Evolutionary conservation across 495 filamentous ascomycete species (phyloP), one percentile per base, ranked within the genome.

Genomic region (Penicillium parvum): DNA sequence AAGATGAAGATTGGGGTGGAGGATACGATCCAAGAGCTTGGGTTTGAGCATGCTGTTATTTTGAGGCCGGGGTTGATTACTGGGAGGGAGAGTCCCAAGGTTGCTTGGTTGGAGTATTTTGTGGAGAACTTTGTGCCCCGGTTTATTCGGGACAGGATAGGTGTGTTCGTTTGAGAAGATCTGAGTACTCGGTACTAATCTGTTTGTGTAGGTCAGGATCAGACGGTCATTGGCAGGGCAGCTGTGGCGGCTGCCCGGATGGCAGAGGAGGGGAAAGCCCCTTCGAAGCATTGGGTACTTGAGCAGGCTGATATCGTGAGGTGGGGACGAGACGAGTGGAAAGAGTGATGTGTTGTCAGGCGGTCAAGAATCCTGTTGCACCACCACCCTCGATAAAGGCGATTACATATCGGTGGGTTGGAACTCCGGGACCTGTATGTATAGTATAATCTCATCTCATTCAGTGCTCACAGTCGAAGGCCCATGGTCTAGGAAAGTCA

Each of bases 1-100:
- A 64, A 63, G 37, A 69, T 73, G 54, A 71, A 68, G 47, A 45
- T 64, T 14, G 58, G 57, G 3, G 60, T 72, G 14, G 63, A 69
- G 37, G 64, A 72, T 41, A 51, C 68, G 3, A 63, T 66, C 18
- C 54, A 54, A 37, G 69, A 63, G 21, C 50, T 66, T 8, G 50
- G 44, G 2, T 70, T 70, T 27, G 63, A 69, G 1, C 53, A 67
- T 39, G 52, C 66, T 15, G 56, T 70, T 37, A 57, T 69, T 11
- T 32, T 69, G 18, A 45, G 60, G 12, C 65, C 65, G 5, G 65
- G 65, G 7, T 60, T 69, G 65, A 68, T 68, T 43, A 46, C 68
- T 17, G 65, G 64, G 10, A 26, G 52, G 16, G 64, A 68, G 36
- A 54, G 10, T 3, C 39, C 64, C 8, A 68, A 65, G 20, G 52